These are phyloP conservation scores for Quercus agrifolia DNA, from an alignment of 306 rosid species.

Conservation along the genomic window DNA sequence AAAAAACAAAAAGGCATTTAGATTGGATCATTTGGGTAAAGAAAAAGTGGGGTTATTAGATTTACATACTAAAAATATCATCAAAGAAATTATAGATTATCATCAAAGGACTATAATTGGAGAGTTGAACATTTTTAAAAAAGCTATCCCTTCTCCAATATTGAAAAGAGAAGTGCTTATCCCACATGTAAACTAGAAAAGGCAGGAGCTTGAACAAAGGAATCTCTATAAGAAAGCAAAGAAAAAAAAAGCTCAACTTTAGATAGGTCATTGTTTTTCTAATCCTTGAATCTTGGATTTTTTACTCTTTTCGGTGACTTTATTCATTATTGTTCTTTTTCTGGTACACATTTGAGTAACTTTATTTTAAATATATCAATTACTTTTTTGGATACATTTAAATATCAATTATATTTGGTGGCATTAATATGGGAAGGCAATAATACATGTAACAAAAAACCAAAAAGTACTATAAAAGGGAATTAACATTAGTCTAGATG, in stretches of 20 bases:
- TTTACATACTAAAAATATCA: neutral
- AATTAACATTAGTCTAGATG: no score
- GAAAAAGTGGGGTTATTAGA: no score
- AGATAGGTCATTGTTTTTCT: neutral
- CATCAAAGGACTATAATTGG: neutral
- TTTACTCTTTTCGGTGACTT: neutral
- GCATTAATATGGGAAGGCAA: no score
- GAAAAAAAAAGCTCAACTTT: neutral
- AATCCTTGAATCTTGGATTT: no score
- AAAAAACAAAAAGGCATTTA: neutral
- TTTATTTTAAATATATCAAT: no score
- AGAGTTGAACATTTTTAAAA: neutral
- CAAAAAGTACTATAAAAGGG: no score
- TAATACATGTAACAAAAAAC: no score
- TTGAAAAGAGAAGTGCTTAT: slow-evolving; percentile 13
- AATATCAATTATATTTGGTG: neutral
- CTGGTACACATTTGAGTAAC: no score
- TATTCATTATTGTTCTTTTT: no score
- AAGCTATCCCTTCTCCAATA: neutral
- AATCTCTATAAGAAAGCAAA: neutral
- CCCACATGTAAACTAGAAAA: slow-evolving; percentile 1
- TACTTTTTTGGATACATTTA: neutral
- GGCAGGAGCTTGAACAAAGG: neutral
- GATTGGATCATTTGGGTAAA: neutral
- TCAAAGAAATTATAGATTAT: neutral